Evolutionary conservation across 2,329 filamentous ascomycete species (phyloP), one percentile per base, ranked within the genome.

Genomic region (Aspergillus unguis): DNA sequence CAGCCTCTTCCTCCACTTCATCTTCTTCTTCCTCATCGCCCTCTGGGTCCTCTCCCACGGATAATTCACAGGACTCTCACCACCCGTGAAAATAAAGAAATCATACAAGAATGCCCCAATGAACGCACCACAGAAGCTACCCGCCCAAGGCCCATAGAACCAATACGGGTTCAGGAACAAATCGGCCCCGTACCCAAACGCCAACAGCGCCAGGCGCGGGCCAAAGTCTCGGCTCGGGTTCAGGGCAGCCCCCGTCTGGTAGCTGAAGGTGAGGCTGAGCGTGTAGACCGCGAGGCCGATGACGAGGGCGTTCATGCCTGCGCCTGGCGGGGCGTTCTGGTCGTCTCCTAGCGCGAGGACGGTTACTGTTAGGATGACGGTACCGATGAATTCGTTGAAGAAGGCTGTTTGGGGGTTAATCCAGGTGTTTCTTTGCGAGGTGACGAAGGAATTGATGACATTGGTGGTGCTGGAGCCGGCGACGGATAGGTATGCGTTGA

Each of bases 21-120:
- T 59, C 8, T 58, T 49, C 46, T 62, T 83, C 70, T 84, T 84
- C 60, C 57, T 58, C 33, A 71, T 60, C 2, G 71, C 70, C 31
- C 74, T 65, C 59, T 71, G 65, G 6, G 71, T 74, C 43, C 73
- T 65, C 54, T 68, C 69, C 27, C 76, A 73, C 2, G 75, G 75
- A 65, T 81, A 77, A 64, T 77, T 81, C 51, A 79, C 75, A 10
- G 77, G 78, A 40, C 71, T 75, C 59, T 80, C 78, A 1, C 77
- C 77, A 4, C 75, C 74, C 1, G 75, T 75, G 58, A 80, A 80
- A 57, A 75, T 79, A 58, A 72, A 74, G 55, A 75, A 70, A 61
- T 80, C 79, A 62, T 81, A 81, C 53, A 80, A 63, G 55, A 79
- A 76, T 6, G 65, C 77, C 1, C 77, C 76, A 37, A 74, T 65